Percentiles rank a stretch among this genome's conserved stretches.
phyloP scores from a whole-genome alignment of 1,284 basidiomycete genomes.

The Rhodotorula sp. region DNA sequence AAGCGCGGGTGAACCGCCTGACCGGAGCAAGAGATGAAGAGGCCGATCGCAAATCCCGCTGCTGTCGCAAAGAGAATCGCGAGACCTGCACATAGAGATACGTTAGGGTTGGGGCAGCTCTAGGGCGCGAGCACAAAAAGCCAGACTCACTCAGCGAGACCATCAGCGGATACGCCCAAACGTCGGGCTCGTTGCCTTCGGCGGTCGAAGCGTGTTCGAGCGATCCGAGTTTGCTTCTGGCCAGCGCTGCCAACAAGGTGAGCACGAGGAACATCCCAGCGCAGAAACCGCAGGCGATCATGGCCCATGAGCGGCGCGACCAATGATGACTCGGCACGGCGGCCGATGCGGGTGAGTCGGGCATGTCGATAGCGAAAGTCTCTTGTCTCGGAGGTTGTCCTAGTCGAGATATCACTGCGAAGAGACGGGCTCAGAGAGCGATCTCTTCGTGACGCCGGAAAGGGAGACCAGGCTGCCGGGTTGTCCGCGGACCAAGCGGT shows the following conservation, averaged over 20 bases:
- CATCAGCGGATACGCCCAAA: neutral
- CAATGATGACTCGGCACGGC: too few species aligned
- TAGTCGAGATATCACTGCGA: neutral
- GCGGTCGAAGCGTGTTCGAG: neutral
- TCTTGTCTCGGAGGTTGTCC: too few species aligned
- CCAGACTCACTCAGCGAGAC: neutral
- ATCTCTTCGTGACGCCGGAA: neutral
- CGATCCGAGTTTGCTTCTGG: neutral
- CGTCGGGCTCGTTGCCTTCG: neutral
- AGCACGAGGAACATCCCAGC: neutral
- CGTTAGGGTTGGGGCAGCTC: neutral
- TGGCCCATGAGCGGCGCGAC: neutral
- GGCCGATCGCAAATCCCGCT: neutral
- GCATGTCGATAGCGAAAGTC: too few species aligned
- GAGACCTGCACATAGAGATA: neutral
- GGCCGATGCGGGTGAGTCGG: too few species aligned
- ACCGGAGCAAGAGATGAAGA: neutral
- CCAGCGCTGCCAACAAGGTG: neutral
- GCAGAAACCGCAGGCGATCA: neutral
- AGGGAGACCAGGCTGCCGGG: neutral
- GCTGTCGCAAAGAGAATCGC: neutral
- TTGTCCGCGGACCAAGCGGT: slow-evolving; percentile 1
- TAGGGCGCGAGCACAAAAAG: neutral
- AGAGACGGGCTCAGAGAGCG: neutral
- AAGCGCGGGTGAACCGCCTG: neutral